Evolutionary conservation across 352 stramenopile species (phyloP), one percentile per base, ranked within the genome.

Genomic region (Saprolegnia parasitica): DNA sequence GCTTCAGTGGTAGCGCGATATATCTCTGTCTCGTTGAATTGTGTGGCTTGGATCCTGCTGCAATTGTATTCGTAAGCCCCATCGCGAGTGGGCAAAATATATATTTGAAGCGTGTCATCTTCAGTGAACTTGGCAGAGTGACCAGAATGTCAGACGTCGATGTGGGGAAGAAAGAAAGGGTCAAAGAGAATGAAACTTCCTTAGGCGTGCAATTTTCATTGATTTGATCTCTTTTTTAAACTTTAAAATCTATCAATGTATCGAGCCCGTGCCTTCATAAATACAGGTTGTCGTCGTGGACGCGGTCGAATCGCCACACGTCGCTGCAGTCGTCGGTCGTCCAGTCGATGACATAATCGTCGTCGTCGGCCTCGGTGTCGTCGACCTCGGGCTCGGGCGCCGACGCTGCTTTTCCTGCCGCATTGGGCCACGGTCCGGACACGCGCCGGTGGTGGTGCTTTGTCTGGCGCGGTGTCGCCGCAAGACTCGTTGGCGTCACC

Each of bases 1-100:
- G 47, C 73, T 94, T 1, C 78, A 86, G n/a, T 94, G 86, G 86
- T 93, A 63, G 88, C 40, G 35, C 6, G 13, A 5, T 15, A 60
- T 60, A 9, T 56, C 10, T 56, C 15, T 16, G 10, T 16, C 49
- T 56, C n/a, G n/a, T n/a, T n/a, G n/a, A n/a, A 32, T 56, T 56
- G 49, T 5, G 49, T 56, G 21, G 21, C 10, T 56, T 56, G 6
- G 6, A 13, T 56, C 29, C 29, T 35, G 29, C 29, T 5, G n/a
- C n/a, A n/a, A n/a, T n/a, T n/a, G n/a, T n/a, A 35, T 35, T 35
- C 29, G 2, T 35, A 35, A 2, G 29, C 29, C 2, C 29, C n/a
- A n/a, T n/a, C n/a, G n/a, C n/a, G n/a, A n/a, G n/a, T n/a, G n/a
- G n/a, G n/a, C n/a, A n/a, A n/a, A n/a, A n/a, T n/a, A n/a, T n/a